Percentiles rank a stretch among this genome's conserved stretches.
These are phyloP conservation scores for Solanum aculeatissimum DNA, from an alignment of 305 asterid species.

Conservation along the genomic window DNA sequence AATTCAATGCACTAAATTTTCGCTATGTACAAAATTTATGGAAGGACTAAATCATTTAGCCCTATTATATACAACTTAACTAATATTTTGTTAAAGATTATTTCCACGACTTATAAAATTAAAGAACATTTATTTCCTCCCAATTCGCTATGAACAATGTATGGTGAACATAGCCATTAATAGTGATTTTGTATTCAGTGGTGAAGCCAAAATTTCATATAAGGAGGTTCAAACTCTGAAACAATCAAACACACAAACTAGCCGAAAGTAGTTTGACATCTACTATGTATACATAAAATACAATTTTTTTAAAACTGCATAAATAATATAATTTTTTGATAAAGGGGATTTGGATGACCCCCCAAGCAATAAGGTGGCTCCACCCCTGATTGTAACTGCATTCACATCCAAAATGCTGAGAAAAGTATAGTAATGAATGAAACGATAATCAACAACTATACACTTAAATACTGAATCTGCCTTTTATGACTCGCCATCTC, in stretches of 20 bases:
- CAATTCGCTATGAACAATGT: not conserved
- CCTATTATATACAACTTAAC: not conserved
- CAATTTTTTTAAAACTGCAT: no score
- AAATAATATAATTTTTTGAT: no score
- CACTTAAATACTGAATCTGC: not conserved
- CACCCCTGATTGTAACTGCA: no score
- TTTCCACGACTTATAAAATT: not conserved
- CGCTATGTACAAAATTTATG: not conserved
- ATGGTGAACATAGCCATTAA: no score
- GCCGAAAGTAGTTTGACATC: no score
- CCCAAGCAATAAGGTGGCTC: no score
- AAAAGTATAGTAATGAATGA: not conserved
- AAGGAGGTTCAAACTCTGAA: no score
- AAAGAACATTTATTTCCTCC: not conserved
- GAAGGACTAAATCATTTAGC: not conserved
- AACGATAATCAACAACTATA: not conserved
- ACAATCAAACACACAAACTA: no score
- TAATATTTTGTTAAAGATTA: not conserved
- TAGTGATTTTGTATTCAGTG: no score
- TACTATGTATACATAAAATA: no score
- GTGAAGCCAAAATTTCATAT: no score
- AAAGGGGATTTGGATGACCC: no score
- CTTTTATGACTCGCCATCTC: not conserved
- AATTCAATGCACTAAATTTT: not conserved
- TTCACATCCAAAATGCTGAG: not conserved